Base-by-base conservation (phyloP, 345 rosid species). In the Linum lewisii region DNA sequence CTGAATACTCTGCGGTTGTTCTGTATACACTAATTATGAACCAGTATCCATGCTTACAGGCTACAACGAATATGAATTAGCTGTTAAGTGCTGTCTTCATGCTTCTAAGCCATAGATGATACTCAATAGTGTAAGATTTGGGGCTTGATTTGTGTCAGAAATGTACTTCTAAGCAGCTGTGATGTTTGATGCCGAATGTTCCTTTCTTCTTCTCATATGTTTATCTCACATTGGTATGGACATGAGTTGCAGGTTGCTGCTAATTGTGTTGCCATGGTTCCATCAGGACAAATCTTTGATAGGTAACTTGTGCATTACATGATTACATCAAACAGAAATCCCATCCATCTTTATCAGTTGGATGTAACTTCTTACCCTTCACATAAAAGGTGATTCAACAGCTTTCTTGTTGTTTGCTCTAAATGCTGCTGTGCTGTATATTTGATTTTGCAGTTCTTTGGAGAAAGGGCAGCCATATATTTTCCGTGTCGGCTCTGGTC, bases 241-340 rank as follows among this genome's bases (percentile, higher is more conserved):
- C 51, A 18, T 51, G 34, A 57, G 21, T 55, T 36, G 23, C 74
- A 88, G 98, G 98, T 86, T 66, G 95, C 98, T 57, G 96, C 96
- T 34, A 92, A 88, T 72, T 88, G 80, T 77, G 90, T 88, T 54
- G 98, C 98, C 63, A 88, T 92, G 98, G 73, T 92, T 78, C 96
- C 96, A 51, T 86, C 95, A 16, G 93, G 96, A 18, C 96, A 92
- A 72, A 79, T 92, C 57, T 92, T 92, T 24, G 98, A 92, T 74
- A 88, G 98, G 93, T 86, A 75, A 56, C 25, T 19, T 42, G 16
- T 42, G 34, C 34, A 29, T 3, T 29, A 36, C 2, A 18, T 54
- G 21, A 21, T 23, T 65, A 4, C 16, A 16, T 1, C 34, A 29
- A 29, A 3, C 1, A 29, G 7, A 29, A 1, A 29, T 29, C 34